phyloP scores from a whole-genome alignment of 257 asterid genomes.

The Fraxinus quadrangulata region DNA sequence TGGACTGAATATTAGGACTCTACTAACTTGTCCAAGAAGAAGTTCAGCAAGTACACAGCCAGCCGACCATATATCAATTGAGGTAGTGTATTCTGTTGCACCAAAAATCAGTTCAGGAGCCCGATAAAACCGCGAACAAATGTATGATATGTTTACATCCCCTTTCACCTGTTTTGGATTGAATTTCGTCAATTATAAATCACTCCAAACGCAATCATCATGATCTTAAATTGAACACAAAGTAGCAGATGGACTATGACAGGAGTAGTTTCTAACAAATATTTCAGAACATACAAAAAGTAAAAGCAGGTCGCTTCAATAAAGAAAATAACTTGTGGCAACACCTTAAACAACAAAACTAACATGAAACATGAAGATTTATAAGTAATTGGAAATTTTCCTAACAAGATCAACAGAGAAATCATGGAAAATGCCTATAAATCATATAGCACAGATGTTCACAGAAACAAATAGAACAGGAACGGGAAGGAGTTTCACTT shows the following conservation, averaged over 20 bases:
- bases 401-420: neutral
- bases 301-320: neutral
- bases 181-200: neutral
- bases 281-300: neutral
- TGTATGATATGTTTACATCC: slow-evolving; percentile 93
- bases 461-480: neutral
- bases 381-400: neutral
- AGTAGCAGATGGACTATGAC: neutral
- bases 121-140: slow-evolving; percentile 93
- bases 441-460: neutral
- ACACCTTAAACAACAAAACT: neutral
- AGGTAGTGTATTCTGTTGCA: slow-evolving; percentile 89
- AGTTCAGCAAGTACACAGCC: slow-evolving; percentile 97
- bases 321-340: neutral
- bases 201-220: neutral
- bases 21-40: slow-evolving; percentile 83
- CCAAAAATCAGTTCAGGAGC: slow-evolving; percentile 99
- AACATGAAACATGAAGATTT: neutral
- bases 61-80: slow-evolving; percentile 98
- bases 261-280: neutral
- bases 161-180: slow-evolving; percentile 62
- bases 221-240: neutral
- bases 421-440: neutral
- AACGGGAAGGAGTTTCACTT: slow-evolving; percentile 36
- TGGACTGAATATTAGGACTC: slow-evolving; percentile 9